Conservation (phyloP, 805 yeast species). For the Zygoascus flipseniorum region DNA sequence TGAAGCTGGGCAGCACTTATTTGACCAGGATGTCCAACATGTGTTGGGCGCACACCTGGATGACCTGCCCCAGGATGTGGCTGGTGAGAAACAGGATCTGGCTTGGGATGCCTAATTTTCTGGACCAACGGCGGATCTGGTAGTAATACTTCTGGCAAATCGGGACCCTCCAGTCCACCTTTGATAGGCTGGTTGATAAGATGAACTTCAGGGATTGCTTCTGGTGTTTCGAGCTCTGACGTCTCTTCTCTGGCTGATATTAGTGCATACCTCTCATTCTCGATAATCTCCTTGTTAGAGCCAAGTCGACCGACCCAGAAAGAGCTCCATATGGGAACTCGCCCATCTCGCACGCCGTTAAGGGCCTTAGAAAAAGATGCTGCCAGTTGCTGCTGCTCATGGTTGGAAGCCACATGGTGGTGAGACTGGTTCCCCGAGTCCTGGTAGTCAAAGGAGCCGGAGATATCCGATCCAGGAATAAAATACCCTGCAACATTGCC, state of each 20-base stretch:
- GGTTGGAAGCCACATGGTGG: not conserved
- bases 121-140: constrained; percentile 15
- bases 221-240: not conserved
- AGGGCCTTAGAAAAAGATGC: constrained; percentile 23
- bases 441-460: constrained; percentile 21
- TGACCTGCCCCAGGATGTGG: not conserved
- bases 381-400: constrained; percentile 20
- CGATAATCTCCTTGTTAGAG: constrained; percentile 5
- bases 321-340: constrained; percentile 25
- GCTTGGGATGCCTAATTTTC: not conserved
- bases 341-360: constrained; percentile 21
- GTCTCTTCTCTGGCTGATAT: constrained; percentile 9
- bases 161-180: constrained; percentile 14
- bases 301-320: constrained; percentile 24
- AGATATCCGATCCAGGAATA: constrained; percentile 21
- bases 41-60: not conserved
- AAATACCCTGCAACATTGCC: constrained; percentile 9
- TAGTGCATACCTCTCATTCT: constrained; percentile 39
- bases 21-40: not conserved
- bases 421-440: constrained; percentile 6
- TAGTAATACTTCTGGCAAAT: constrained; percentile 10
- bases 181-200: constrained; percentile 3
- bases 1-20: no score
- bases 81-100: not conserved
- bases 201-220: not conserved